phyloP scores from a whole-genome alignment of 208 protist species.

The Polymyxa betae region DNA sequence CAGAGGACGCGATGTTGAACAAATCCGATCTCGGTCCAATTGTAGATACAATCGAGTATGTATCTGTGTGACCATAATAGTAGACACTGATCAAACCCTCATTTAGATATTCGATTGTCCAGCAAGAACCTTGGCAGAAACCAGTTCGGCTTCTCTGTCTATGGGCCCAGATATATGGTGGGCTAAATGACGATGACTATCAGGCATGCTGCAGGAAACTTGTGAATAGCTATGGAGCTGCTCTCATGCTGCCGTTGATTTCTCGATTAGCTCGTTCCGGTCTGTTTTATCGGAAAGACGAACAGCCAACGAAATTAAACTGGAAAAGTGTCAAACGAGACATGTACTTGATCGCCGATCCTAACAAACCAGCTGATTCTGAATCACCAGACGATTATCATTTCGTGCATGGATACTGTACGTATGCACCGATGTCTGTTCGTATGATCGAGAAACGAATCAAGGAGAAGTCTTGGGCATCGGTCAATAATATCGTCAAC shows the following conservation, averaged over 20 bases:
- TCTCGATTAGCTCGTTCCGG: neutral
- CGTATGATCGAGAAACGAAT: constrained; percentile 17
- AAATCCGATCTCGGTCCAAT: neutral
- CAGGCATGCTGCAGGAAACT: neutral
- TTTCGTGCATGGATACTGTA: constrained; percentile 8
- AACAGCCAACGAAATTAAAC: no score
- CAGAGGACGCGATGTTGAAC: neutral
- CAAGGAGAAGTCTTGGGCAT: neutral
- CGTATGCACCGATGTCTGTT: constrained; percentile 13
- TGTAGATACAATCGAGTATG: constrained; percentile 25
- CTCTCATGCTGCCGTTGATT: constrained; percentile 1
- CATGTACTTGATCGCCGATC: neutral
- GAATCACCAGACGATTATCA: neutral
- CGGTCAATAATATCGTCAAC: neutral
- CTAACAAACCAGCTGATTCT: neutral
- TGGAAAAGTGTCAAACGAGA: neutral
- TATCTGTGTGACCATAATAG: neutral
- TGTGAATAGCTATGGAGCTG: constrained; percentile 11
- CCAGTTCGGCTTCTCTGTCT: neutral
- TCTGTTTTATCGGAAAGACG: neutral
- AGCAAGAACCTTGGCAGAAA: neutral
- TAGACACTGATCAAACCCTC: neutral
- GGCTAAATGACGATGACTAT: constrained; percentile 25
- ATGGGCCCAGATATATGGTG: constrained; percentile 7
- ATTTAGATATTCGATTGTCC: constrained; percentile 26